Evolutionary conservation across 2,329 filamentous ascomycete genomes (phyloP).

Genomic region (Coniochaeta sp.): DNA sequence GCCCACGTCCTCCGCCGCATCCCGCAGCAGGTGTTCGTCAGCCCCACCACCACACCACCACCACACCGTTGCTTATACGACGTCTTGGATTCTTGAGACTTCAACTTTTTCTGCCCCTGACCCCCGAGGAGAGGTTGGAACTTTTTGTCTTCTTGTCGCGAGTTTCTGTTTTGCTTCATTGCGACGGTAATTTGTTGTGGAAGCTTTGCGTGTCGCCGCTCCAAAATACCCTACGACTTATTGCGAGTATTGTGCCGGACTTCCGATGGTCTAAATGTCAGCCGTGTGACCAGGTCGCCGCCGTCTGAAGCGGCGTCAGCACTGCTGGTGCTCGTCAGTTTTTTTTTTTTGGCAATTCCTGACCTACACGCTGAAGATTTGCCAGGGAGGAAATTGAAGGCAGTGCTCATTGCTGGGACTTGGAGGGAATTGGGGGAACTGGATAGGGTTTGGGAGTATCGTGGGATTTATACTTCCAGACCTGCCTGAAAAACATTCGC

Average conservation of each 20-base stretch:
- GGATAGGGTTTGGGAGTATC: background rate
- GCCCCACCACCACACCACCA: background rate
- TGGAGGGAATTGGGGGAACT: background rate
- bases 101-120: background rate
- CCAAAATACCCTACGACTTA: background rate
- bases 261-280: background rate
- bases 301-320: slow-evolving; percentile 4
- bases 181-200: background rate
- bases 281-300: background rate
- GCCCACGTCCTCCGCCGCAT: background rate
- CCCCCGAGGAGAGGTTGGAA: too few species aligned
- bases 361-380: background rate
- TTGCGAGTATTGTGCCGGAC: background rate
- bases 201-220: background rate
- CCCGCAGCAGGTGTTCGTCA: slow-evolving; percentile 4
- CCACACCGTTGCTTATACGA: background rate
- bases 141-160: background rate
- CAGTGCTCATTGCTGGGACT: background rate
- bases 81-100: background rate
- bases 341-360: background rate
- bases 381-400: background rate
- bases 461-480: background rate
- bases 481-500: background rate
- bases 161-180: background rate
- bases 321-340: background rate